phyloP scores from a whole-genome alignment of 768 basidiomycete genomes.

The Tylopilus sp. region DNA sequence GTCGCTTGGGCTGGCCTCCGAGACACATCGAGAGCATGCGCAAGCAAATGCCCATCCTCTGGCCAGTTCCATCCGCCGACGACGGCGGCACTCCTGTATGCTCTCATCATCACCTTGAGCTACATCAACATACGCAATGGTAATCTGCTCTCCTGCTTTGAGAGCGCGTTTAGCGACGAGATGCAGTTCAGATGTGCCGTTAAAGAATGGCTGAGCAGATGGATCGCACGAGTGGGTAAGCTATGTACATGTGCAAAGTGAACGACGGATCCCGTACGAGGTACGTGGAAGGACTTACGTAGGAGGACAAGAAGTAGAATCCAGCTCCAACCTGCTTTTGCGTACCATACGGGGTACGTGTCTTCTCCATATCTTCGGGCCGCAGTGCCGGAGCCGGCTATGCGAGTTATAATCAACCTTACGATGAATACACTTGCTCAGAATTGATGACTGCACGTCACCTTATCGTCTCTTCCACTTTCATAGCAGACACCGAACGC shows the following conservation, averaged over 20 bases:
- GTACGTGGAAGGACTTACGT: constrained; percentile 38
- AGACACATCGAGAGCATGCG: constrained; percentile 58
- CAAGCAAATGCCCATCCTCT: constrained; percentile 84
- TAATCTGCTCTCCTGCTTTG: constrained; percentile 73
- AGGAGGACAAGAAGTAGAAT: constrained; percentile 73
- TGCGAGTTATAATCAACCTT: background rate
- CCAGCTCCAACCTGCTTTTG: constrained; percentile 72
- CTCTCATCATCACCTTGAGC: constrained; percentile 52
- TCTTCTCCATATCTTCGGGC: constrained; percentile 70
- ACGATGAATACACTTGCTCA: background rate
- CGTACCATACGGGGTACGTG: constrained; percentile 76
- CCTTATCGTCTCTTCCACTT: constrained; percentile 70
- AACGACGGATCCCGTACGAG: background rate
- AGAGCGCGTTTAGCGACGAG: constrained; percentile 65
- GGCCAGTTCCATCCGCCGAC: constrained; percentile 69
- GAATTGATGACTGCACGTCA: constrained; percentile 26
- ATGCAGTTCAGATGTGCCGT: constrained; percentile 65
- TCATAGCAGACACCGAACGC: constrained; percentile 68
- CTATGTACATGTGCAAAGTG: constrained; percentile 26
- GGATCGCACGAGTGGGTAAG: constrained; percentile 75
- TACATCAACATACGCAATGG: constrained; percentile 74
- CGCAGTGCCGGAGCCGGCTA: constrained; percentile 52
- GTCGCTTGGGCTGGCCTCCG: constrained; percentile 41
- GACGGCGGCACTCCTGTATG: constrained; percentile 50
- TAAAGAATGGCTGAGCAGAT: constrained; percentile 61